Evolutionary conservation across 1,284 basidiomycete genomes (phyloP).

Genomic region (Tilletiopsis washingtonensis): DNA sequence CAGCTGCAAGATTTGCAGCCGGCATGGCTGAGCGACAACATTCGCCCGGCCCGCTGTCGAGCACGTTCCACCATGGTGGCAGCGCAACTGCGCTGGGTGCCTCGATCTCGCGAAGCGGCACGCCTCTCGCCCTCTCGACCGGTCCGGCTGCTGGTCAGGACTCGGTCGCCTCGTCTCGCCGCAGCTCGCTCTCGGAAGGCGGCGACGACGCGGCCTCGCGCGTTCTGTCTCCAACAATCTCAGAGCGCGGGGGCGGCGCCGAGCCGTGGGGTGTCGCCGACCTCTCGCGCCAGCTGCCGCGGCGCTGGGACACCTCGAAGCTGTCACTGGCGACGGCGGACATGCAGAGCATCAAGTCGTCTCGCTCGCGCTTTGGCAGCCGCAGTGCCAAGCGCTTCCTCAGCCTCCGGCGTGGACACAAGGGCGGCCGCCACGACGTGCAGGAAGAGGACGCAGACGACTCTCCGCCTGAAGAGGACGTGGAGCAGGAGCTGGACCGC

Average conservation of each 20-base stretch:
- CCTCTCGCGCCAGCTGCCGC: conserved; percentile 1
- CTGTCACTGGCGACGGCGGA: conserved; percentile 17
- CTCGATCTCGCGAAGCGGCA: background rate
- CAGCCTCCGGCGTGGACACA: conserved; percentile 7
- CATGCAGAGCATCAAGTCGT: conserved; percentile 16
- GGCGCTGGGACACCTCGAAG: conserved; percentile 11
- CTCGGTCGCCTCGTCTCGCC: background rate
- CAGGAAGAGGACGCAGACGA: background rate
- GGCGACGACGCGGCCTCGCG: background rate
- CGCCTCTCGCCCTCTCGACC: background rate
- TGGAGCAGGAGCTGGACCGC: conserved; percentile 25
- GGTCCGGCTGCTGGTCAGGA: too few species aligned
- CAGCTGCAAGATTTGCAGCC: too few species aligned
- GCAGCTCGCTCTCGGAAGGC: background rate
- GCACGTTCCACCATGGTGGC: too few species aligned
- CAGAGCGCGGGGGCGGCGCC: conserved; percentile 2
- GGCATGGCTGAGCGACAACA: too few species aligned
- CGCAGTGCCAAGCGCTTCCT: too few species aligned
- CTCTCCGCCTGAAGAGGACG: conserved; percentile 3
- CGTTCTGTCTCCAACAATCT: background rate
- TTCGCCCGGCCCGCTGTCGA: too few species aligned
- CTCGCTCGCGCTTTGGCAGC: conserved; percentile 15
- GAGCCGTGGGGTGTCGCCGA: background rate
- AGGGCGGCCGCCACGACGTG: background rate
- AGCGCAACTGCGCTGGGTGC: too few species aligned